Base-by-base conservation (phyloP, 1,284 basidiomycete genomes). In the Kalmanozyma brasiliensis region DNA sequence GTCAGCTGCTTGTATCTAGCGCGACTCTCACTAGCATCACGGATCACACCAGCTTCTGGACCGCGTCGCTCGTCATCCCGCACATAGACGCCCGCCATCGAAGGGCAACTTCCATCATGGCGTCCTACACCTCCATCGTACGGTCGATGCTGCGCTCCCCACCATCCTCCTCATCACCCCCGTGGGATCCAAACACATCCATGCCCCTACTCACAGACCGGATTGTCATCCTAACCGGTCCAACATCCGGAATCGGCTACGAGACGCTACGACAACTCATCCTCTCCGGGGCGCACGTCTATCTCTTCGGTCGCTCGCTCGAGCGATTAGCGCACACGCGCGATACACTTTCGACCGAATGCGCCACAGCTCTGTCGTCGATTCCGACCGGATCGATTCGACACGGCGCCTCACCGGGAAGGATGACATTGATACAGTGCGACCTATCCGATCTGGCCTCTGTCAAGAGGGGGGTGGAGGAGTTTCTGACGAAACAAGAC, bases 151-250 rank as follows among this genome's bases (percentile, higher is more conserved):
- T 62, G 2, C 36, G 47, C 22, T 19, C 45, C 17, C 20, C 59
- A 4, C 16, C 45, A 29, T 36, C 55, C 2, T 30, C 35, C 20
- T 10, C 49, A n/a, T 16, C n/a, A 29, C 17, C 26, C 49, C 2
- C 51, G 14, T 68, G 65, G 65, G 43, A 62, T 16, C 59, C 65
- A 0, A 33, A 29, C 22, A 29, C 9, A 1, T 43, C 53, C n/a
- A 69, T 69, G 66, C 51, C 47, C 3, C 17, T 42, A 4, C 66
- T 73, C 3, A 17, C 20, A 4, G 70, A 68, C 32, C 64, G 63
- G 6, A 58, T 80, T 20, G 64, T 62, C 14, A 52, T 80, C 44
- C 52, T 80, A 10, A 80, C 77, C 8, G 78, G 78, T 10, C 77
- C 73, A 6, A 79, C 77, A 10, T 53, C 73, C 7, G 78, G 77